phyloP scores from a whole-genome alignment of 1,284 basidiomycete species.

The Marasmius tenuissimus region DNA sequence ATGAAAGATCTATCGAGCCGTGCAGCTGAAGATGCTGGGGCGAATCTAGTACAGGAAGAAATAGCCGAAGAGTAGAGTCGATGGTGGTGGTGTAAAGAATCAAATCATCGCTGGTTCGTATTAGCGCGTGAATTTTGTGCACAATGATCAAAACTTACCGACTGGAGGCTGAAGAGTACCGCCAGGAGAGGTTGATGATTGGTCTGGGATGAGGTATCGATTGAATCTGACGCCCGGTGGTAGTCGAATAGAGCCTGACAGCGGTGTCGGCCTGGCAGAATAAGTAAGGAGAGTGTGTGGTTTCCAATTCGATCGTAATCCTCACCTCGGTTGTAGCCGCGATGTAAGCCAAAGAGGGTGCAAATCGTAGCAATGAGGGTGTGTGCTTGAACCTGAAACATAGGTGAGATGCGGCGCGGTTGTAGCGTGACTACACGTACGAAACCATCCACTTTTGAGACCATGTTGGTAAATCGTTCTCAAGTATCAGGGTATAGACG shows the following conservation, averaged over 20 bases:
- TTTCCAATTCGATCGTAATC: constrained; percentile 6
- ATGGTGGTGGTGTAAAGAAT: constrained; percentile 77
- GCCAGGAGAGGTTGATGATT: constrained; percentile 66
- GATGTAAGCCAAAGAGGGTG: constrained; percentile 75
- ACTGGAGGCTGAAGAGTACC: constrained; percentile 62
- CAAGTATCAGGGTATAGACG: constrained; percentile 71
- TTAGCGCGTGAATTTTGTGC: constrained; percentile 5
- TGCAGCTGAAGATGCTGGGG: constrained; percentile 85
- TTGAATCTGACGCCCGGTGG: constrained; percentile 68
- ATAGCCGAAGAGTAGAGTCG: constrained; percentile 79
- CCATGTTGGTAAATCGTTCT: constrained; percentile 81
- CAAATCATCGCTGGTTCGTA: constrained; percentile 59
- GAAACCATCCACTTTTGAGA: constrained; percentile 66
- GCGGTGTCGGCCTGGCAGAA: constrained; percentile 49
- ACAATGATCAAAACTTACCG: constrained; percentile 44
- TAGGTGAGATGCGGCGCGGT: constrained; percentile 6
- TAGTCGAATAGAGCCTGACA: constrained; percentile 69
- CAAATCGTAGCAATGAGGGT: constrained; percentile 57
- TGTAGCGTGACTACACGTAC: constrained; percentile 38
- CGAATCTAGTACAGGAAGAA: constrained; percentile 84
- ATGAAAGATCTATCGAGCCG: constrained; percentile 67
- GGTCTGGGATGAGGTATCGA: constrained; percentile 65
- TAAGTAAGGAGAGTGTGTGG: constrained; percentile 7
- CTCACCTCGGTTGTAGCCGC: constrained; percentile 61
- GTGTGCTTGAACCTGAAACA: constrained; percentile 26